phyloP scores from a whole-genome alignment of 2,329 filamentous ascomycete species.

The Cercospora berteroae region DNA sequence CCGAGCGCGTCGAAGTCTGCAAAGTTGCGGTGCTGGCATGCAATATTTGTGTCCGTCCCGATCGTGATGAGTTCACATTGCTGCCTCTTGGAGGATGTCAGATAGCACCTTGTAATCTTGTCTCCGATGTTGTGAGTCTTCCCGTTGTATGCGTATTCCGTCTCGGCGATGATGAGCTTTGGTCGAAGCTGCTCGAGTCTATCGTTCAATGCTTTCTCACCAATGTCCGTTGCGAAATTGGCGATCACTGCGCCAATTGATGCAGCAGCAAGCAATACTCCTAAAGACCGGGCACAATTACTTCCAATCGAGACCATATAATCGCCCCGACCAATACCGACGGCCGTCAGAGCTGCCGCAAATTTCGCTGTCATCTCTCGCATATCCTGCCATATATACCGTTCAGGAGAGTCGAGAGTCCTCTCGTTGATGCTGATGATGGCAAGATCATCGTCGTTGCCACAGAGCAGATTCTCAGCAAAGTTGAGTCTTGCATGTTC shows the following conservation, averaged over 20 bases:
- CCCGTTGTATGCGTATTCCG: slow-evolving; percentile 17
- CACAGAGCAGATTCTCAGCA: slow-evolving; percentile 16
- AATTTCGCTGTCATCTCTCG: neutral
- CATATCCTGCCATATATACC: neutral
- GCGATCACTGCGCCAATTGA: slow-evolving; percentile 8
- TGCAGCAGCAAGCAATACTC: neutral
- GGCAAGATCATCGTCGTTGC: slow-evolving; percentile 15
- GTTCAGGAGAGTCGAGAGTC: neutral
- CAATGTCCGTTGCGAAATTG: slow-evolving; percentile 19
- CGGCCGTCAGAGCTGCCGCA: neutral
- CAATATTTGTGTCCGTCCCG: neutral
- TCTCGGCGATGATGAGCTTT: slow-evolving; percentile 26
- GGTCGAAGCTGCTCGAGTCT: slow-evolving; percentile 24
- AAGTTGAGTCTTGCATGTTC: slow-evolving; percentile 16
- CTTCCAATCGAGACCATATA: neutral
- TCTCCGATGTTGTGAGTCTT: slow-evolving; percentile 14
- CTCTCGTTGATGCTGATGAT: neutral
- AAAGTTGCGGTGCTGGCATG: neutral
- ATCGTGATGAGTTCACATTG: neutral
- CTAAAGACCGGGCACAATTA: neutral
- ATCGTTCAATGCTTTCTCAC: slow-evolving; percentile 16
- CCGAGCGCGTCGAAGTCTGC: neutral
- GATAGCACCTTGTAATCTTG: neutral
- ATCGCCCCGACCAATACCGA: neutral
- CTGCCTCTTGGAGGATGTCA: neutral